Base-by-base conservation (phyloP, 2,329 filamentous ascomycete genomes). In the Neocatenulostroma microsporum region DNA sequence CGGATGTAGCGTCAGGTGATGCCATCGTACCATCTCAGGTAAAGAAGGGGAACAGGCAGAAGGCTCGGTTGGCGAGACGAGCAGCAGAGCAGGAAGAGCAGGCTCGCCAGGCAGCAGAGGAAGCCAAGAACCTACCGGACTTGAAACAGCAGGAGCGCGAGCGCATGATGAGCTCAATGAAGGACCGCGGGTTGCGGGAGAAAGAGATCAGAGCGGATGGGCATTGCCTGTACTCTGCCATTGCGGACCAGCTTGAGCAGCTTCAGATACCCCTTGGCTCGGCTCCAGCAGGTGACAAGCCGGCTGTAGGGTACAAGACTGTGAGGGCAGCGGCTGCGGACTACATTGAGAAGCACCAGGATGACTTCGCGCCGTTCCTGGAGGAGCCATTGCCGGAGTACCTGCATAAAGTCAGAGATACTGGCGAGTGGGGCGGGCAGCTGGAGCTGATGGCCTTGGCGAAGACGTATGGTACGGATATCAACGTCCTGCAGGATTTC, bases 351-450 rank as follows among this genome's bases (percentile, higher is more conserved):
- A 58, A 64, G 11, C 78, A 95, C 58, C 63, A 72, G 9, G 84
- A 87, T 46, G 85, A 93, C 51, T 96, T 95, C 58, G 78, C 73
- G 39, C 80, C 84, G 0, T 98, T 95, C 56, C 67, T 94, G 49
- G 88, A 94, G 55, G 87, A 91, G 58, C 77, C 80, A 11, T 57
- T 95, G 30, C 74, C 75, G 3, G 66, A 66, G 7, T 94, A 96
- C 60, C 72, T 84, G 30, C 64, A 65, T 30, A 85, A 83, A 64
- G 84, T 98, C 42, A 68, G 80, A 45, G 78, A 91, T 40, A 95
- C 88, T 32, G 88, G 85, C 0, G 89, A 94, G 63, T 98, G 91
- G 91, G 91, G 91, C 33, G 91, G 91, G 0, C 85, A 96, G 67
- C 63, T 95, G 45, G 91, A 98, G 68, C 63, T 98, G 38, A 70